Evolutionary conservation across 257 asterid genomes (phyloP), one percentile per base, ranked within the genome.

Genomic region (Plectranthus barbatus): DNA sequence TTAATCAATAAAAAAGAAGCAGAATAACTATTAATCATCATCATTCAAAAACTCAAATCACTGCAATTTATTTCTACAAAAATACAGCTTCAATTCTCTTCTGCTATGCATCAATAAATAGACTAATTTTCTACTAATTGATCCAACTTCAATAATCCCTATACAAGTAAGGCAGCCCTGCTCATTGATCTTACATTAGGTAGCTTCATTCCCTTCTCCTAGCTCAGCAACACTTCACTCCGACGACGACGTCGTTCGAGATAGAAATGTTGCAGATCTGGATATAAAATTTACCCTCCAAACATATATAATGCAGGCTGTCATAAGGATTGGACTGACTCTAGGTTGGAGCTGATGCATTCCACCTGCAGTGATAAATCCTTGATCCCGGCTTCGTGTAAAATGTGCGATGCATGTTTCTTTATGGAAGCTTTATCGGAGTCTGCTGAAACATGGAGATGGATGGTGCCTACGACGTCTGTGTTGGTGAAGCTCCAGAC

Each of bases 401-500:
- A 75, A 62, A 85, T 64, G 36, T 72, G 69, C 0, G 82, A 66
- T 6, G 60, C 94, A 71, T 73, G 81, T 60, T 70, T 76, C 69
- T 76, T 89, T 9, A 79, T 60, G 36, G 72, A 72, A 41, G 66
- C 63, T 76, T 77, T 83, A 71, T 84, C 88, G 9, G 79, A 57
- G 45, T 81, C 96, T 0, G 69, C 66, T 7, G 91, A 82, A 56
- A 89, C 90, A 29, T 70, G 96, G 64, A 93, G 87, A 74, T 93
- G 96, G 64, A 90, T 64, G 56, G 95, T 87, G 18, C 97, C 99
- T 41, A 93, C 95, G 14, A 84, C 73, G 53, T 93, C 94, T 5
- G 91, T 41, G 73, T 82, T 93, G 14, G 97, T 90, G 68, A 93
- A 79, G 73, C 88, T 93, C 99, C 99, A 90, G 11, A 81, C 83